Percentiles rank a stretch among this genome's conserved stretches.
These are phyloP conservation scores for Durotheca rogersii DNA, from an alignment of 495 filamentous ascomycete species.

Conservation along the genomic window DNA sequence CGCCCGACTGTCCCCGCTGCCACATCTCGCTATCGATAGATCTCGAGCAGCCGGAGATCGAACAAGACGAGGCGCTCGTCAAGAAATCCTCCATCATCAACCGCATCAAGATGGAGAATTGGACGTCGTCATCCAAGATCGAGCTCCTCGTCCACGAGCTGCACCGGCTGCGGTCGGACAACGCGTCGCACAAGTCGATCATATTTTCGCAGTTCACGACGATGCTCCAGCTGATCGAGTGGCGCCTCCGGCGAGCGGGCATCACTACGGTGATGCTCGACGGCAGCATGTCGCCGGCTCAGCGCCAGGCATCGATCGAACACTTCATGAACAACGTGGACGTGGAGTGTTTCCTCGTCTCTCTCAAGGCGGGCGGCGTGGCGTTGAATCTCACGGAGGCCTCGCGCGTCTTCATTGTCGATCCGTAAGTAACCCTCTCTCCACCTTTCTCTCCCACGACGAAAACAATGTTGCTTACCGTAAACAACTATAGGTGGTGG, in stretches of 20 bases:
- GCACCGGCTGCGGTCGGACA: constrained; percentile 81
- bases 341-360: constrained; percentile 93
- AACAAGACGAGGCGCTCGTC: constrained; percentile 76
- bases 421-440: constrained; percentile 64
- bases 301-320: constrained; percentile 84
- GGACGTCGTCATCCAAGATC: constrained; percentile 97
- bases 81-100: constrained; percentile 97
- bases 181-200: constrained; percentile 91
- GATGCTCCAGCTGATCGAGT: constrained; percentile 96
- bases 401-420: constrained; percentile 89
- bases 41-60: constrained; percentile 88
- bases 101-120: constrained; percentile 94
- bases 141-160: constrained; percentile 93
- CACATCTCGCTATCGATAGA: constrained; percentile 89
- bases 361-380: constrained; percentile 92
- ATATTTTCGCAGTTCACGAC: constrained; percentile 97
- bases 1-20: constrained; percentile 85
- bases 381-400: constrained; percentile 94
- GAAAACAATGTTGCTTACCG: constrained; percentile 31
- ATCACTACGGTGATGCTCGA: constrained; percentile 98
- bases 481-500: constrained; percentile 68
- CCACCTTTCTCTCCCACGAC: background rate
- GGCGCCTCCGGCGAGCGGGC: constrained; percentile 89
- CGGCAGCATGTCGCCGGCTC: constrained; percentile 89
- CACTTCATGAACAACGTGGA: constrained; percentile 93